Evolutionary conservation across 2,329 filamentous ascomycete species (phyloP), one percentile per base, ranked within the genome.

Genomic region (Paecilomyces fulvus): DNA sequence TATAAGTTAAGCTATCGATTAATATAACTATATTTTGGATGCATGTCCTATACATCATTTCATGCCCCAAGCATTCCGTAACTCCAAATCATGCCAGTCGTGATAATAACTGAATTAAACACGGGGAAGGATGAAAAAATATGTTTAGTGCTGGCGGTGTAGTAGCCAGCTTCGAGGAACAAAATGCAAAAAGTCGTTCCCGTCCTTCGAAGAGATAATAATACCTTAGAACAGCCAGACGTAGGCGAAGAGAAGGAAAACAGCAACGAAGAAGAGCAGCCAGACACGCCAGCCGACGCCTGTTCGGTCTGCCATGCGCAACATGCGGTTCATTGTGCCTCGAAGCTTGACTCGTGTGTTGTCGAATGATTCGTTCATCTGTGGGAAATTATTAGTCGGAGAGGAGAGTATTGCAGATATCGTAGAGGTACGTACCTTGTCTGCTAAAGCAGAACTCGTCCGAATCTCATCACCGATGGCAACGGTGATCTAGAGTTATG

Each of bases 261-360:
- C 89, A 33, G 86, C 88, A 5, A 84, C 80, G 71, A 99, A 96
- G 75, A 99, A 99, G 49, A 79, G 80, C 53, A 96, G 72, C 94
- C 94, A 99, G 56, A 92, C 88, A 74, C 84, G 92, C 94, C 94
- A 99, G 67, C 91, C 87, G 9, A 99, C 87, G n/a, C 94, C 94
- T 1, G 92, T 95, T 66, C 85, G 82, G 76, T 97, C 84, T 3
- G 94, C 94, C 94, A 99, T 99, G 55, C 92, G 71, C 62, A 97
- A 76, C 94, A 99, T 99, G 58, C 92, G 81, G 70, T 90, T 96
- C 94, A 99, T 97, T 17, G 95, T 97, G 55, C 92, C 91, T 49
- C 86, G 83, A 60, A 99, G 78, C 61, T 89, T 83, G 54, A 91
- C 76, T 31, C 92, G 80, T 54, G 92, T 95, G 65, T 83, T 85